phyloP scores from a whole-genome alignment of 345 rosid genomes.

The Eutrema japonicum region DNA sequence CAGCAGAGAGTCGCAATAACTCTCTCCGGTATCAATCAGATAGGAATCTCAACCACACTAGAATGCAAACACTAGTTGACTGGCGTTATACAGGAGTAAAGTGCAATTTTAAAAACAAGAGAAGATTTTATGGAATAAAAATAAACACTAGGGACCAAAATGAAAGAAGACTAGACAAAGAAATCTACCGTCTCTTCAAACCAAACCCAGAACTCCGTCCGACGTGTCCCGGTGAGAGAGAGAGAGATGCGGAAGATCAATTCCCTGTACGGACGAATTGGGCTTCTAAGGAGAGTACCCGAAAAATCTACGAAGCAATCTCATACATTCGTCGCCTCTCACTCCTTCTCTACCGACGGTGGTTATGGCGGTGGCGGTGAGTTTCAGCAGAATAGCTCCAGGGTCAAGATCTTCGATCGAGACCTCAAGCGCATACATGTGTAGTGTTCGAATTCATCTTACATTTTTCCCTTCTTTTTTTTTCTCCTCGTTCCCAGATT shows the following conservation, averaged over 20 bases:
- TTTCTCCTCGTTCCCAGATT: background rate
- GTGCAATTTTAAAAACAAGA: background rate
- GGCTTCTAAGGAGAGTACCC: background rate
- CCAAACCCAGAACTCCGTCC: conserved; percentile 33
- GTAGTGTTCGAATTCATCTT: conserved; percentile 13
- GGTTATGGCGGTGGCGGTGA: conserved; percentile 48
- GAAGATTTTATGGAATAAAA: background rate
- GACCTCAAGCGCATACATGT: conserved; percentile 88
- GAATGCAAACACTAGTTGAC: background rate
- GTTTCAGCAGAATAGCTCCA: conserved; percentile 46
- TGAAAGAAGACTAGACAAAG: conserved; percentile 13
- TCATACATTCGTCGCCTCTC: conserved; percentile 26
- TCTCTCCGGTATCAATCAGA: conserved; percentile 5
- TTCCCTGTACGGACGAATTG: conserved; percentile 22
- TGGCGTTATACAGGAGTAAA: background rate
- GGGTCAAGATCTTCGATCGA: conserved; percentile 80
- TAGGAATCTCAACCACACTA: background rate
- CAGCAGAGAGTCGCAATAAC: background rate
- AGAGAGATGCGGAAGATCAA: conserved; percentile 39
- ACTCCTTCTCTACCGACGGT: conserved; percentile 50
- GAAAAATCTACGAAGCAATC: background rate
- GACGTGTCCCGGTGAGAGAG: conserved; percentile 25
- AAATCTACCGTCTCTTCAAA: background rate
- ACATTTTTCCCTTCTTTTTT: background rate
- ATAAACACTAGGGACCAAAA: conserved; percentile 20